These are phyloP conservation scores for Candida parachauliodes DNA, from an alignment of 805 yeast genomes.

Conservation along the genomic window DNA sequence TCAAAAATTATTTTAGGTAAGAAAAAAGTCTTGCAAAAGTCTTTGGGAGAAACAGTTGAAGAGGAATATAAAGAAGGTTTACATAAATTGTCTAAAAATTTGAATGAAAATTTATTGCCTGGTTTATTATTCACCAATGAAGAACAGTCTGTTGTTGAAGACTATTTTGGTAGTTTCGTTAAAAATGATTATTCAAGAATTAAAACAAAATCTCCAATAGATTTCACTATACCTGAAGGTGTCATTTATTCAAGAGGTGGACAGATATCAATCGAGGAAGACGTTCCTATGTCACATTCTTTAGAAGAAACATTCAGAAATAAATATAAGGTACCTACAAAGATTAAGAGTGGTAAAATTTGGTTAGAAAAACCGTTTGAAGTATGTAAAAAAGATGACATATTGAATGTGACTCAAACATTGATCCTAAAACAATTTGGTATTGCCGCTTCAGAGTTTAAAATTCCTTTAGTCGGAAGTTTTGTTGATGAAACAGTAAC, in stretches of 20 bases:
- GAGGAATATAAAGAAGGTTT: constrained; percentile 74
- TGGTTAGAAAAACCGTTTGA: constrained; percentile 68
- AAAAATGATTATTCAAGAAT: constrained; percentile 88
- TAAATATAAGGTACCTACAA: constrained; percentile 87
- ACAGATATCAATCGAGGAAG: constrained; percentile 83
- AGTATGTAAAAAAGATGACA: constrained; percentile 78
- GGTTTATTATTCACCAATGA: constrained; percentile 91
- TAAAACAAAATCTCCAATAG: constrained; percentile 77
- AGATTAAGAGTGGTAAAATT: constrained; percentile 85
- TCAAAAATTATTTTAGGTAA: constrained; percentile 88
- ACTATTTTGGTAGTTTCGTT: constrained; percentile 76
- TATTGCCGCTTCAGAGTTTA: constrained; percentile 88
- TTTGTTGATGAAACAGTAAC: constrained; percentile 29
- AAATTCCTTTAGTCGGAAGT: constrained; percentile 73
- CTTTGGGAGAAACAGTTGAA: constrained; percentile 81
- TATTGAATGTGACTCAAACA: constrained; percentile 85
- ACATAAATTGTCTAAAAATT: constrained; percentile 56
- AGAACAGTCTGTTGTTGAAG: constrained; percentile 78
- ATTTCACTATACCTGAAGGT: constrained; percentile 86
- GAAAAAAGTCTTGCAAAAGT: constrained; percentile 88
- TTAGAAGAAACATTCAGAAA: constrained; percentile 90
- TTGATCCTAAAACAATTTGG: constrained; percentile 92
- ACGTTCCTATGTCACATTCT: constrained; percentile 94
- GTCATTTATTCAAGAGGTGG: constrained; percentile 95
- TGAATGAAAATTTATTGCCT: constrained; percentile 57